Percentiles rank a stretch among this genome's conserved stretches.
These are phyloP conservation scores for Fraxinus baroniana DNA, from an alignment of 305 asterid genomes.

Conservation along the genomic window DNA sequence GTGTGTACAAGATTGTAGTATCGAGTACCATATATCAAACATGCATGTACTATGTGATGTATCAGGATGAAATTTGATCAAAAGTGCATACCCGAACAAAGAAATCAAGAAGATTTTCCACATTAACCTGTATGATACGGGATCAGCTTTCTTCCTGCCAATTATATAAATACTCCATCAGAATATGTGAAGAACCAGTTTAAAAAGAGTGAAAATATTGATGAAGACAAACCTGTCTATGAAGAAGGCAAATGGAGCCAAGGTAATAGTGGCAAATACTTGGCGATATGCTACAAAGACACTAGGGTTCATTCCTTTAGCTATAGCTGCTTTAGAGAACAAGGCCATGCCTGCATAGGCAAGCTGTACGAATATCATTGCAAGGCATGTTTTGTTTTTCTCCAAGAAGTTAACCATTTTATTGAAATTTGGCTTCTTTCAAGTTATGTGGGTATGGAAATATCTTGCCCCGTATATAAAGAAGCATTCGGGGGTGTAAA, in stretches of 20 bases:
- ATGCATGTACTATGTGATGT: neutral
- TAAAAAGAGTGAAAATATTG: neutral
- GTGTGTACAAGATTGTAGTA: neutral
- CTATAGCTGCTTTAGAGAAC: constrained; percentile 61
- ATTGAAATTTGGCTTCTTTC: neutral
- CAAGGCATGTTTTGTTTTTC: constrained; percentile 43
- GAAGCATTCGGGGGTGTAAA: constrained; percentile 2
- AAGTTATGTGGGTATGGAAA: neutral
- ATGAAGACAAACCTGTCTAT: constrained; percentile 43
- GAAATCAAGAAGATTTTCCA: constrained; percentile 51
- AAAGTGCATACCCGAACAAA: constrained; percentile 43
- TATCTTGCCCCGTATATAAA: neutral
- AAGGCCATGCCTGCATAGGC: constrained; percentile 70
- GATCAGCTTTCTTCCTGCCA: constrained; percentile 44
- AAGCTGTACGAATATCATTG: constrained; percentile 49
- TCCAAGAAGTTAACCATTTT: constrained; percentile 7
- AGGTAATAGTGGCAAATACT: constrained; percentile 50
- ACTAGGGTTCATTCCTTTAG: constrained; percentile 60
- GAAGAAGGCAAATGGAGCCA: constrained; percentile 58
- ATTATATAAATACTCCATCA: neutral
- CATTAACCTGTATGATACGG: constrained; percentile 38
- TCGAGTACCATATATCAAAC: neutral
- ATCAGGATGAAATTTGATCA: neutral
- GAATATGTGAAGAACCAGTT: neutral
- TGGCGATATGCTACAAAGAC: constrained; percentile 73